Evolutionary conservation across 2,329 filamentous ascomycete genomes (phyloP), one percentile per base, ranked within the genome.

Genomic region (Colletotrichum godetiae): DNA sequence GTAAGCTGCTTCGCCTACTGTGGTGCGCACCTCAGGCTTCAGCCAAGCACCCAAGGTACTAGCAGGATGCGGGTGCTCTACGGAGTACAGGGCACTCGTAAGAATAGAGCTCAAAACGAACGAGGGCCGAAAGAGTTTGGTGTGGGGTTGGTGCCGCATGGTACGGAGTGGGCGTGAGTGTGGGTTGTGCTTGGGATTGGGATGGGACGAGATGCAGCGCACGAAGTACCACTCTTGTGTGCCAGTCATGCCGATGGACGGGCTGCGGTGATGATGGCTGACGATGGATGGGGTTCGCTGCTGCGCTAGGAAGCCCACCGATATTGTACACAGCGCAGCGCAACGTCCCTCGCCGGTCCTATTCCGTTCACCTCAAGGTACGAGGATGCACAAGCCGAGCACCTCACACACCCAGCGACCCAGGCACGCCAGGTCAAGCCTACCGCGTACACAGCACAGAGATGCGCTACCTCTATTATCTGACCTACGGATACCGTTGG

Each of bases 81-180:
- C 13, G 5, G 31, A 27, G 27, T 27, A 37, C 35, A 15, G 35
- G 24, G 29, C 24, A 22, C 31, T 53, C n/a, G n/a, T 37, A 33
- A 55, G 33, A 31, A 46, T n/a, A 37, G 12, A 33, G n/a, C 22
- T 29, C 46, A 63, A 55, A 63, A 53, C 31, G 31, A 27, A 22
- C 29, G 33, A 63, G 31, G 53, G 52, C 69, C 65, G 65, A 72
- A 37, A 68, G 37, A 68, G 65, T 72, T 64, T 68, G 37, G 52
- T 31, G 65, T 72, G 69, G 69, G 52, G 65, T 68, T 58, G 57
- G 57, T 52, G 49, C 33, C 27, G 35, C 42, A 49, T 49, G 19
- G 42, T 19, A n/a, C 42, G 19, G 42, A n/a, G 42, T 49, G 42
- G 42, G 42, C 42, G 42, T 49, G 42, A 49, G 42, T 57, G 58